Conservation (phyloP, 129 eudicot species). For the Helianthus tuberosus region DNA sequence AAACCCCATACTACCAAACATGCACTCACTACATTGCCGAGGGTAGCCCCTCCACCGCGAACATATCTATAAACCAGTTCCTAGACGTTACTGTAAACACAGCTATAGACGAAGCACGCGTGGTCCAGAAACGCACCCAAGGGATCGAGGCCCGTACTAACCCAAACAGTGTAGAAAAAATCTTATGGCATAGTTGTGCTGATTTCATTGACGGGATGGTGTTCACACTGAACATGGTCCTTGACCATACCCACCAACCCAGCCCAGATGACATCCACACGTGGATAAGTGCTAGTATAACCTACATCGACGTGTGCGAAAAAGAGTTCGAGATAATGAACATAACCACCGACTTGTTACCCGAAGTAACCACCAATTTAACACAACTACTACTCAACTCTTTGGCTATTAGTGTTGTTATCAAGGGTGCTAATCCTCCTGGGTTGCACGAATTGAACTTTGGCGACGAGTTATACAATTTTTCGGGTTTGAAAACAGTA, state of each 20-base stretch:
- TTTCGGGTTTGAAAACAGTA: neutral
- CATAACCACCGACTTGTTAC: slow-evolving; percentile 17
- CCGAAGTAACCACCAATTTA: slow-evolving; percentile 6
- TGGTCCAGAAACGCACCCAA: slow-evolving; percentile 13
- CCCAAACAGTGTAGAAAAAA: slow-evolving; percentile 33
- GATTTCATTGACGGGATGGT: slow-evolving; percentile 26
- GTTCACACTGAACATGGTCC: slow-evolving; percentile 29
- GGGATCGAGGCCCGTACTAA: slow-evolving; percentile 13
- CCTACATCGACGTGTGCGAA: slow-evolving; percentile 27
- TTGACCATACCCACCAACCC: slow-evolving; percentile 12
- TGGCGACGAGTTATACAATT: neutral
- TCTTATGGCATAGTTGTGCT: slow-evolving; percentile 28
- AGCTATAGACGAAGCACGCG: slow-evolving; percentile 17
- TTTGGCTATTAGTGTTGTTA: too few relatives aligned
- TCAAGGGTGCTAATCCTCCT: too few relatives aligned
- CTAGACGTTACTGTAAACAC: neutral
- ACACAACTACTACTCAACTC: too few relatives aligned
- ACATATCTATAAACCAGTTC: neutral
- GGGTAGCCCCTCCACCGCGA: too few relatives aligned
- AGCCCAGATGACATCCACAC: neutral
- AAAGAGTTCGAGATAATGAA: slow-evolving; percentile 33
- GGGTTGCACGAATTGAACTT: neutral
- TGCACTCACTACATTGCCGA: too few relatives aligned
- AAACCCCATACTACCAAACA: too few relatives aligned
- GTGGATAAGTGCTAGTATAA: slow-evolving; percentile 31